Evolutionary conservation across 768 basidiomycete genomes (phyloP).

Genomic region (Pisolithus microcarpus): DNA sequence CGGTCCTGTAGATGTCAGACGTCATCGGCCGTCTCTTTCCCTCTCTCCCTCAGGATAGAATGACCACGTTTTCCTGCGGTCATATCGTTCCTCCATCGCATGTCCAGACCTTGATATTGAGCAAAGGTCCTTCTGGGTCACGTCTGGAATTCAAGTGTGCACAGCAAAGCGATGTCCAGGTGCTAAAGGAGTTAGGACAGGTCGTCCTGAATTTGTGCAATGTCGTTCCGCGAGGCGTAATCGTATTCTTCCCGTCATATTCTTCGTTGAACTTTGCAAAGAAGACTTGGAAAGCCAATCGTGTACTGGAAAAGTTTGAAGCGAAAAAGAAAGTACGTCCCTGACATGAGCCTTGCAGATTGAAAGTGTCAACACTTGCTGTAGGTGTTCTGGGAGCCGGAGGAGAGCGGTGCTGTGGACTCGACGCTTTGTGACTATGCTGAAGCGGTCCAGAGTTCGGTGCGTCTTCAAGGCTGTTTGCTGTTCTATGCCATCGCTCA

Average conservation of each 20-base stretch:
- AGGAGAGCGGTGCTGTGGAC: constrained; percentile 66
- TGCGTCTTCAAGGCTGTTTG: constrained; percentile 4
- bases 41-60: constrained; percentile 46
- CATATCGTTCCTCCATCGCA: constrained; percentile 84
- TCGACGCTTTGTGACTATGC: constrained; percentile 68
- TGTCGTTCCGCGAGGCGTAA: constrained; percentile 79
- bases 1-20: constrained; percentile 66
- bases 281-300: constrained; percentile 55
- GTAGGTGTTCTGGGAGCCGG: constrained; percentile 88
- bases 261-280: constrained; percentile 66
- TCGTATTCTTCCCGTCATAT: constrained; percentile 94
- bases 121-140: constrained; percentile 65
- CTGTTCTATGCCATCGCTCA: constrained; percentile 1
- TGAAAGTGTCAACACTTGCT: not conserved
- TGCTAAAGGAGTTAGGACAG: constrained; percentile 78
- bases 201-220: constrained; percentile 72
- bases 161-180: constrained; percentile 55
- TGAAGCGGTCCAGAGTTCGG: constrained; percentile 32
- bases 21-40: constrained; percentile 76
- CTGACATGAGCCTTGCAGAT: not conserved
- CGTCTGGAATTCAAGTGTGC: constrained; percentile 78
- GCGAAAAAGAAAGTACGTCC: constrained; percentile 67
- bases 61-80: constrained; percentile 84
- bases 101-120: constrained; percentile 67
- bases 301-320: constrained; percentile 53